Conservation (phyloP, 768 basidiomycete species). For the Macrocybe gigantea region DNA sequence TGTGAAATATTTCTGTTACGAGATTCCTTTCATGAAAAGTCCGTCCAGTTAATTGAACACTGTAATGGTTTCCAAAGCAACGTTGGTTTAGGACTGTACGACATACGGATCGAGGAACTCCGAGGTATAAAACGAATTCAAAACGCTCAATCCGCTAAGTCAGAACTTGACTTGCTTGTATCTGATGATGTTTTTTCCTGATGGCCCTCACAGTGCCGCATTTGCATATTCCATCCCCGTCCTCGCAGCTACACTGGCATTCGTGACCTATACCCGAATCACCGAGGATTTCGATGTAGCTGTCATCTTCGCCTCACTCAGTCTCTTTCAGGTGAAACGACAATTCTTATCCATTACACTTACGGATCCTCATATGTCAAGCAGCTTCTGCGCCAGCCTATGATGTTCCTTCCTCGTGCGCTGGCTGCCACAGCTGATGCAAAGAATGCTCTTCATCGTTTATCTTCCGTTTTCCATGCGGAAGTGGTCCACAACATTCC, state of each 20-base stretch:
- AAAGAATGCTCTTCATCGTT: slow-evolving; percentile 50
- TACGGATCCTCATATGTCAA: neutral
- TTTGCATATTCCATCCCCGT: slow-evolving; percentile 56
- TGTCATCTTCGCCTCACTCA: slow-evolving; percentile 59
- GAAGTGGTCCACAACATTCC: slow-evolving; percentile 39
- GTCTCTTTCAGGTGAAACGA: slow-evolving; percentile 44
- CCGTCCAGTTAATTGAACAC: slow-evolving; percentile 13
- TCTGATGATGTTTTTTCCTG: slow-evolving; percentile 4
- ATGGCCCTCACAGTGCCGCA: slow-evolving; percentile 32
- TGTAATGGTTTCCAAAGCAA: neutral
- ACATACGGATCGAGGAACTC: slow-evolving; percentile 50
- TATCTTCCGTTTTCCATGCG: slow-evolving; percentile 47
- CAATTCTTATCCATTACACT: neutral
- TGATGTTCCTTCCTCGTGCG: slow-evolving; percentile 60
- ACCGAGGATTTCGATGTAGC: slow-evolving; percentile 55
- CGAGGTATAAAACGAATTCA: slow-evolving; percentile 51
- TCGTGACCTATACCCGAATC: slow-evolving; percentile 58
- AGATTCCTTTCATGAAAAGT: slow-evolving; percentile 62
- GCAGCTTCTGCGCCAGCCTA: slow-evolving; percentile 61
- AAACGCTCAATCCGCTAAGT: slow-evolving; percentile 60
- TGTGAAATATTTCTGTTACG: slow-evolving; percentile 76
- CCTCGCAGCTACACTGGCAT: slow-evolving; percentile 60
- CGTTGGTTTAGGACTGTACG: slow-evolving; percentile 39
- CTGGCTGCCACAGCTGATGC: slow-evolving; percentile 62
- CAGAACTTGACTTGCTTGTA: slow-evolving; percentile 10